Evolutionary conservation across 352 stramenopile genomes (phyloP).

Genomic region (Phytophthora nicotianae): DNA sequence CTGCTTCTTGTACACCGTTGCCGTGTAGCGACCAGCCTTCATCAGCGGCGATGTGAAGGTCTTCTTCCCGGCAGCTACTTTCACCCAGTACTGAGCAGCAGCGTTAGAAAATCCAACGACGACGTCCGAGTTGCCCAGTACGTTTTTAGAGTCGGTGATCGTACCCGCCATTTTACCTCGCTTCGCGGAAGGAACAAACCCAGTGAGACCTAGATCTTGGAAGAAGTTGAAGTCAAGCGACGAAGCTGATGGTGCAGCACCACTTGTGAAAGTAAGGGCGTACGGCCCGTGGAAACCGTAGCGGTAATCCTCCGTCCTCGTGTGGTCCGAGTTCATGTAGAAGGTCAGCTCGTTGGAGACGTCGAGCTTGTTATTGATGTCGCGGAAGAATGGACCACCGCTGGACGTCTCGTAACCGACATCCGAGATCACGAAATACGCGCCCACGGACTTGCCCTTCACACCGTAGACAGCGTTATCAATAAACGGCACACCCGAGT

Average conservation of each 20-base stretch:
- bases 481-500: conserved; percentile 44
- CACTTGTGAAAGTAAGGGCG: conserved; percentile 45
- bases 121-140: conserved; percentile 30
- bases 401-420: conserved; percentile 53
- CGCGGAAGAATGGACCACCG: conserved; percentile 52
- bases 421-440: conserved; percentile 58
- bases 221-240: conserved; percentile 51
- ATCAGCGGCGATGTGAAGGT: conserved; percentile 51
- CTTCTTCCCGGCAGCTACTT: conserved; percentile 25
- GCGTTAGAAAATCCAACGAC: conserved; percentile 48
- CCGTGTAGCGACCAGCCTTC: conserved; percentile 49
- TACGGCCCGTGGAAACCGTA: conserved; percentile 61
- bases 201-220: conserved; percentile 37
- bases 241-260: conserved; percentile 25
- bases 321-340: conserved; percentile 69
- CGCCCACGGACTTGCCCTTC: conserved; percentile 36
- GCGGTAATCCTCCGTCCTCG: conserved; percentile 54
- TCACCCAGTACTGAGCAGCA: conserved; percentile 51
- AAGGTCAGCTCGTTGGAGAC: conserved; percentile 55
- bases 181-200: conserved; percentile 41
- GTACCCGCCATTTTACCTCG: conserved; percentile 41
- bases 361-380: conserved; percentile 62
- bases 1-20: conserved; percentile 58
- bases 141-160: conserved; percentile 36
- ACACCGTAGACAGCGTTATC: conserved; percentile 49